Evolutionary conservation across 2,329 filamentous ascomycete species (phyloP).

Genomic region (Alternaria angustiovoidea): DNA sequence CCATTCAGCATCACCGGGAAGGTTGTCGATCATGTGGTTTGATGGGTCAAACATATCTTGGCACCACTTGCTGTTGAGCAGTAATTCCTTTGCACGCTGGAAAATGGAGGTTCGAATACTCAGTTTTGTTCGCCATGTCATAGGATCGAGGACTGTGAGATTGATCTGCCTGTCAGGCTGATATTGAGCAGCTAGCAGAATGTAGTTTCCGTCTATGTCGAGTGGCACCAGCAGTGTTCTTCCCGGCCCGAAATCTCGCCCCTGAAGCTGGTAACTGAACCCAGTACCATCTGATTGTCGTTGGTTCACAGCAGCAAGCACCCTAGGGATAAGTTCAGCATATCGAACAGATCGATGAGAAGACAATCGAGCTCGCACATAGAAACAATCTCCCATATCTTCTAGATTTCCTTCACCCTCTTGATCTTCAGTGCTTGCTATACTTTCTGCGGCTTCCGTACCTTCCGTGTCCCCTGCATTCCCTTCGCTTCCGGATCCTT

Average conservation of each 20-base stretch:
- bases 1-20: slow-evolving; percentile 7
- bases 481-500: background rate
- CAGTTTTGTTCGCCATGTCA: slow-evolving; percentile 7
- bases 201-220: background rate
- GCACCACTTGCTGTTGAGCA: slow-evolving; percentile 4
- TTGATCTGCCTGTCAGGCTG: slow-evolving; percentile 5
- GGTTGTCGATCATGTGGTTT: background rate
- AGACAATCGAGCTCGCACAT: background rate
- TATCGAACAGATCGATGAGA: background rate
- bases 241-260: slow-evolving; percentile 6
- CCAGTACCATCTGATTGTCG: slow-evolving; percentile 10
- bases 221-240: slow-evolving; percentile 9
- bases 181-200: slow-evolving; percentile 5
- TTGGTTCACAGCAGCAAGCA: slow-evolving; percentile 17
- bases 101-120: background rate
- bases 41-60: background rate
- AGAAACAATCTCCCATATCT: background rate
- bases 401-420: background rate
- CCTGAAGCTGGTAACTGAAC: slow-evolving; percentile 12
- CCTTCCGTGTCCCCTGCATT: background rate
- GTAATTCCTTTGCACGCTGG: background rate
- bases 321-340: slow-evolving; percentile 10
- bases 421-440: background rate
- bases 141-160: slow-evolving; percentile 16
- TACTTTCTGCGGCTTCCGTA: background rate